Percentiles rank a stretch among this genome's conserved stretches.
Conservation (phyloP, 768 basidiomycete genomes). For the Lenzites betulinus region DNA sequence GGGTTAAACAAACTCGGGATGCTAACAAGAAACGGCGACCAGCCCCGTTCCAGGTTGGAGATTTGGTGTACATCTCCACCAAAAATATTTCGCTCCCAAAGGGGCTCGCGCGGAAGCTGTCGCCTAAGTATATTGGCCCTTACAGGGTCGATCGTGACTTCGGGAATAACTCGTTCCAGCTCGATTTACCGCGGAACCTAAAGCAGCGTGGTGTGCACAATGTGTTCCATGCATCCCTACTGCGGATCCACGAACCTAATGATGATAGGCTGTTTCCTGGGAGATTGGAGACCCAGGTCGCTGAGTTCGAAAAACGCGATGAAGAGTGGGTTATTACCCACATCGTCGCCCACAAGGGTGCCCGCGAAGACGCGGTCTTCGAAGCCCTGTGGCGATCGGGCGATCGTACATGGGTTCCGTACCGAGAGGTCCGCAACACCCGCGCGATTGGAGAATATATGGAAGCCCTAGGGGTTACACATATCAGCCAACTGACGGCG, state of each 20-base stretch:
- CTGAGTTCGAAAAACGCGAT: constrained; percentile 24
- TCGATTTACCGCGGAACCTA: constrained; percentile 35
- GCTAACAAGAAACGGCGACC: constrained; percentile 31
- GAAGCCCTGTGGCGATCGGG: constrained; percentile 38
- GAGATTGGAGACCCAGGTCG: constrained; percentile 27
- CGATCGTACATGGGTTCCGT: constrained; percentile 37
- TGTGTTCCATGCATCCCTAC: constrained; percentile 38
- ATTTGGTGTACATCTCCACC: constrained; percentile 41
- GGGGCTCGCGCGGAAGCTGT: constrained; percentile 36
- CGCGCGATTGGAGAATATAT: constrained; percentile 26
- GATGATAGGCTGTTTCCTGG: constrained; percentile 42
- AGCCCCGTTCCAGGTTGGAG: constrained; percentile 26
- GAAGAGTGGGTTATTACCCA: constrained; percentile 33
- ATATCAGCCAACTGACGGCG: background rate
- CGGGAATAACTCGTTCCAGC: constrained; percentile 29
- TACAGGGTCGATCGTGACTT: constrained; percentile 30
- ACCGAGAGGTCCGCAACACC: too few species aligned
- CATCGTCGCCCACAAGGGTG: constrained; percentile 30
- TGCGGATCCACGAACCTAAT: constrained; percentile 33
- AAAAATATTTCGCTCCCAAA: constrained; percentile 39
- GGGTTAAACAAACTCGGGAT: constrained; percentile 34
- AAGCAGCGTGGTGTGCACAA: constrained; percentile 32
- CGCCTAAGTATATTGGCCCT: constrained; percentile 44
- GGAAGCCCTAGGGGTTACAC: constrained; percentile 25
- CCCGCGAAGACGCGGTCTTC: constrained; percentile 30